Percentiles rank a stretch among this genome's conserved stretches.
These are phyloP conservation scores for Glycine soja DNA, from an alignment of 306 rosid genomes.

Conservation along the genomic window DNA sequence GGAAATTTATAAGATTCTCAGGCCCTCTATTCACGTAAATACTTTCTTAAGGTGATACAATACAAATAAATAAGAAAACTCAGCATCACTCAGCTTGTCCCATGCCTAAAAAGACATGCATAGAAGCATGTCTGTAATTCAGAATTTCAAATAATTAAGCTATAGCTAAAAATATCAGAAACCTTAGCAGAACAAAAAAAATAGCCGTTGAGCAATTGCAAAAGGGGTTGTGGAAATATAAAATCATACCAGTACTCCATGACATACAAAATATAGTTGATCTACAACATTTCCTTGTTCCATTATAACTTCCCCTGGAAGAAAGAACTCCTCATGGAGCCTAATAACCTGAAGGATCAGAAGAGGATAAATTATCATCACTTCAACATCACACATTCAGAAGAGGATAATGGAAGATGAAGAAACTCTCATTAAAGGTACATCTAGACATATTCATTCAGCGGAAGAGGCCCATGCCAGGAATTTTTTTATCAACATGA, in stretches of 20 bases:
- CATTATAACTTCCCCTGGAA: slow-evolving; percentile 92
- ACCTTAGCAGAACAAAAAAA: neutral
- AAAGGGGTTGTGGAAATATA: slow-evolving; percentile 11
- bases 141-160: slow-evolving; percentile 54
- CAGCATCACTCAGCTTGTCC: neutral
- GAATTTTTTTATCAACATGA: neutral
- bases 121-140: neutral
- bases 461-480: neutral
- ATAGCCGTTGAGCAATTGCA: slow-evolving; percentile 45
- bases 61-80: slow-evolving; percentile 21
- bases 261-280: slow-evolving; percentile 94
- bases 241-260: slow-evolving; percentile 82
- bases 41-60: slow-evolving; percentile 22
- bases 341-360: slow-evolving; percentile 69
- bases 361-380: slow-evolving; percentile 35
- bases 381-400: slow-evolving; percentile 59
- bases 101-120: slow-evolving; percentile 16
- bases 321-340: slow-evolving; percentile 95
- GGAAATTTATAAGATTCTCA: slow-evolving; percentile 29
- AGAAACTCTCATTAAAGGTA: slow-evolving; percentile 13
- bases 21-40: neutral
- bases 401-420: slow-evolving; percentile 6
- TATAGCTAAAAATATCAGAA: slow-evolving; percentile 28
- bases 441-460: slow-evolving; percentile 36
- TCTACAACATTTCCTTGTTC: slow-evolving; percentile 91